Base-by-base conservation (phyloP, 2,329 filamentous ascomycete genomes). In the Myriosclerotinia scirpicola region DNA sequence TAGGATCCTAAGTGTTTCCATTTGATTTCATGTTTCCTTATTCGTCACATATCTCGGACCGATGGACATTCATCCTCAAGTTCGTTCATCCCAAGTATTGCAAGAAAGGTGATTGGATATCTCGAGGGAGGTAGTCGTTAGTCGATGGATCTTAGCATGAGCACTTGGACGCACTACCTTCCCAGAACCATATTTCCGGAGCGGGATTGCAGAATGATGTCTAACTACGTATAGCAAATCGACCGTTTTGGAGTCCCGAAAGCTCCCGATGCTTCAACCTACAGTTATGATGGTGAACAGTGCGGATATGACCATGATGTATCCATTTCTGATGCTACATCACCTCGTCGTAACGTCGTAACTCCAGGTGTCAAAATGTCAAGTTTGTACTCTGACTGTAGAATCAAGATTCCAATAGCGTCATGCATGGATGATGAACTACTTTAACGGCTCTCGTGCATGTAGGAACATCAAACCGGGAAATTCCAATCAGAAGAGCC, bases 41-140 rank as follows among this genome's bases (percentile, higher is more conserved):
- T 50, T 59, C 36, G 42, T 65, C 63, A 42, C 63, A 50, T 52
- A 60, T 50, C 54, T 65, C 63, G 63, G 63, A 65, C 63, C 63
- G 63, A 65, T 60, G 17, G 56, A 50, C 42, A 7, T 38, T 54
- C 38, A 56, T 48, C 7, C 50, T 65, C 30, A 38, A 11, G 2
- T 46, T 30, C 36, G 22, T 65, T 60, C 63, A 34, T 60, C 38
- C 36, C 22, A 65, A 60, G 34, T 60, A 17, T 30, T 48, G 42
- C 14, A 36, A 44, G 30, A 60, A 20, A 36, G 36, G 22, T 44
- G 17, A 53, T 65, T 65, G 63, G 63, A 14, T 60, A 8, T 60
- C 14, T 38, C 34, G 34, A 60, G 44, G 30, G 20, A 36, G 20
- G 17, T 6, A 34, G 34, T 38, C 20, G 46, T 40, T 59, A 60